Percentiles rank a stretch among this genome's conserved stretches.
phyloP scores from a whole-genome alignment of 2,329 filamentous ascomycete genomes.

The Coniosporium tulheliwenetii region DNA sequence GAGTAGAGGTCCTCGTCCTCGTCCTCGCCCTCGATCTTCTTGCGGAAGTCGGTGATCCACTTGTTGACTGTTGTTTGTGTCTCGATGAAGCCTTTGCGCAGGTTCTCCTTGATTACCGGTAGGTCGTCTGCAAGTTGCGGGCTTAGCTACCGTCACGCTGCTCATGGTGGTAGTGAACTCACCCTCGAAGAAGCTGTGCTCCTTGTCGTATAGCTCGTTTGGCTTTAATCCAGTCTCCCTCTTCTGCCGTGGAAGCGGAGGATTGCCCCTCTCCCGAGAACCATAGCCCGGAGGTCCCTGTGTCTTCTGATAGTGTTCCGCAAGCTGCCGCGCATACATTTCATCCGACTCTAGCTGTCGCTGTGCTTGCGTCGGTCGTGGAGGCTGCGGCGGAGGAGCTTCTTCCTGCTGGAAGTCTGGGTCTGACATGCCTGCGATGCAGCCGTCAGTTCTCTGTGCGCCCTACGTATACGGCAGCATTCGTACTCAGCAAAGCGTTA shows the following conservation, averaged over 20 bases:
- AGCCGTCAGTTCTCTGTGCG: neutral
- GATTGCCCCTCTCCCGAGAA: conserved; percentile 13
- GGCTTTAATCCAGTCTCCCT: conserved; percentile 38
- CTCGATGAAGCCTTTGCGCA: conserved; percentile 87
- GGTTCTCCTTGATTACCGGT: conserved; percentile 79
- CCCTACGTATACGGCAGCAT: conserved; percentile 2
- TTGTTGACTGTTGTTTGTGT: conserved; percentile 86
- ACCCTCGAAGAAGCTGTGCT: conserved; percentile 83
- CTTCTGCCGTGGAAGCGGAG: conserved; percentile 28
- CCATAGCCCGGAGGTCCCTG: conserved; percentile 16
- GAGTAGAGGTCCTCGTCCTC: conserved; percentile 43
- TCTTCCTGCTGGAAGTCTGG: conserved; percentile 34
- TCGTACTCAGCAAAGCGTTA: conserved; percentile 72
- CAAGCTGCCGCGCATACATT: conserved; percentile 78
- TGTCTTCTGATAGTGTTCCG: conserved; percentile 62
- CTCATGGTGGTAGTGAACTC: conserved; percentile 3
- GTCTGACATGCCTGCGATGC: conserved; percentile 33
- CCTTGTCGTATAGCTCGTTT: conserved; percentile 38
- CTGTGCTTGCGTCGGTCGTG: conserved; percentile 55
- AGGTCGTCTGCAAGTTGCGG: conserved; percentile 54
- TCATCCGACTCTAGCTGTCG: conserved; percentile 84
- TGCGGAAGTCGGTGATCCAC: conserved; percentile 84
- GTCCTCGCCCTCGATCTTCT: conserved; percentile 83
- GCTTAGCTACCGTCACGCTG: conserved; percentile 4
- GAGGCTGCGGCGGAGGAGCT: conserved; percentile 59